These are phyloP conservation scores for Cetraspora pellucida DNA, from an alignment of 192 early-diverging fungal genomes.

Conservation along the genomic window DNA sequence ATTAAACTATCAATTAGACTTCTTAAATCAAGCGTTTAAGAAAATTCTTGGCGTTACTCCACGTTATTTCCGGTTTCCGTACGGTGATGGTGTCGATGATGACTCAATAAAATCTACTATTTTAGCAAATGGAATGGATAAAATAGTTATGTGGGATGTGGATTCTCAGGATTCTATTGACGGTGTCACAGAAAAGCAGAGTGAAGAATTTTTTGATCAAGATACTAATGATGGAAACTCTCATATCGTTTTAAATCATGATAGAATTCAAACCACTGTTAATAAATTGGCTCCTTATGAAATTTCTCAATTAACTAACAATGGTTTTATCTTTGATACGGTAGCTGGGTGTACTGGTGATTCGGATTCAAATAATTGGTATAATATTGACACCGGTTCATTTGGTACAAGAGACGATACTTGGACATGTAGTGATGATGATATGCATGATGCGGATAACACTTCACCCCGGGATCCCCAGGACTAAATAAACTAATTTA, in stretches of 20 bases:
- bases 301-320: background rate
- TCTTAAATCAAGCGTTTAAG: constrained; percentile 50
- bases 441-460: background rate
- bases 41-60: constrained; percentile 57
- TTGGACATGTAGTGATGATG: background rate
- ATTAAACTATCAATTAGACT: constrained; percentile 49
- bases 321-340: background rate
- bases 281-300: background rate
- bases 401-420: background rate
- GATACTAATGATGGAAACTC: background rate
- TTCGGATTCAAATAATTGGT: constrained; percentile 3
- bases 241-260: constrained; percentile 16
- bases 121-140: constrained; percentile 34
- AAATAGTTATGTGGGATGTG: constrained; percentile 43
- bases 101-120: constrained; percentile 26
- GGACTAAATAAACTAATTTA: too few relatives aligned
- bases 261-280: background rate
- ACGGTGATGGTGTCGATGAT: constrained; percentile 37
- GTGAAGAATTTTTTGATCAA: background rate
- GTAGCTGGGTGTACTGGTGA: constrained; percentile 9
- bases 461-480: too few relatives aligned
- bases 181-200: too few relatives aligned
- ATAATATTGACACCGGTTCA: background rate
- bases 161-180: constrained; percentile 17
- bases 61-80: constrained; percentile 64